Evolutionary conservation across 257 asterid species (phyloP).

Genomic region (Catharanthus roseus): DNA sequence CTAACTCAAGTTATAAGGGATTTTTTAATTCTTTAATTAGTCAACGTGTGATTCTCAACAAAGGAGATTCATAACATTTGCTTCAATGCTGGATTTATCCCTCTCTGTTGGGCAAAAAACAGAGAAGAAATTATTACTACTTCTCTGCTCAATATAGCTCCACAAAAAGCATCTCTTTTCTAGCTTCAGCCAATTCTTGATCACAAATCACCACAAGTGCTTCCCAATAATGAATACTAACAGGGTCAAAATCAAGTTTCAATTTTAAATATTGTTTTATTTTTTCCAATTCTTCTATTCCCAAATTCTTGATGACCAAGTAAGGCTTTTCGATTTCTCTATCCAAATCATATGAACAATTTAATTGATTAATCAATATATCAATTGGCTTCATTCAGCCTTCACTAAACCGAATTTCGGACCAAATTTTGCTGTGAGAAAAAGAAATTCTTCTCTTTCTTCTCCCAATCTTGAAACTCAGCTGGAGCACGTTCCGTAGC

Average conservation of each 20-base stretch:
- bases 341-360: slow-evolving; percentile 72
- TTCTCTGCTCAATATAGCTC: too few species aligned
- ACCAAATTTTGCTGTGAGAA: slow-evolving; percentile 77
- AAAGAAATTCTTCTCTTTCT: slow-evolving; percentile 89
- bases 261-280: slow-evolving; percentile 74
- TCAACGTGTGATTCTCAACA: slow-evolving; percentile 61
- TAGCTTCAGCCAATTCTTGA: slow-evolving; percentile 81
- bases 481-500: slow-evolving; percentile 88
- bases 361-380: slow-evolving; percentile 67
- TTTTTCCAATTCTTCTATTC: slow-evolving; percentile 80
- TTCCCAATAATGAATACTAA: slow-evolving; percentile 82
- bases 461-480: slow-evolving; percentile 83
- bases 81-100: slow-evolving; percentile 70
- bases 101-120: slow-evolving; percentile 78
- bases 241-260: slow-evolving; percentile 85
- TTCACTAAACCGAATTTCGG: slow-evolving; percentile 79
- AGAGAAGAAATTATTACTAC: too few species aligned
- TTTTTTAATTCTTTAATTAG: too few species aligned
- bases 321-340: slow-evolving; percentile 80
- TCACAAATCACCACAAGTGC: slow-evolving; percentile 77
- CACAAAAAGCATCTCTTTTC: slow-evolving; percentile 78
- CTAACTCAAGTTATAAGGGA: too few species aligned
- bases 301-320: slow-evolving; percentile 74
- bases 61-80: slow-evolving; percentile 59
- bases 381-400: slow-evolving; percentile 91